These are phyloP conservation scores for Populus hybrid DNA, from an alignment of 441 rosid genomes.

Conservation along the genomic window DNA sequence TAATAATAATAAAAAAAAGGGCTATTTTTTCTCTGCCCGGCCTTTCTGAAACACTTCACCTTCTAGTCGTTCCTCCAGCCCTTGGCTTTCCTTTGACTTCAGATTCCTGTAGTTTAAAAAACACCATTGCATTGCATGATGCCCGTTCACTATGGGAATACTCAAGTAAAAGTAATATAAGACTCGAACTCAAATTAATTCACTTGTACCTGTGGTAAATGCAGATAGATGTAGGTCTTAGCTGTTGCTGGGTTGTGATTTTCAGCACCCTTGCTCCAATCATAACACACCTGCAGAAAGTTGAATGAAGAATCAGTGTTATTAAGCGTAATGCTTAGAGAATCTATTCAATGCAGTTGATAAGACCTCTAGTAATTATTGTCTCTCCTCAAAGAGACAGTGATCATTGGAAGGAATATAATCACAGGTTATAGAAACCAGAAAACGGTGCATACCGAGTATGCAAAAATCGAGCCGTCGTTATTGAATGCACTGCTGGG, in stretches of 20 bases:
- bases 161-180: background rate
- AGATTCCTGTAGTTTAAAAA: conserved; percentile 47
- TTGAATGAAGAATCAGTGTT: conserved; percentile 1
- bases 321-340: background rate
- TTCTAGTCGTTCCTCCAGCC: conserved; percentile 59
- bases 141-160: background rate
- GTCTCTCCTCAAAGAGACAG: background rate
- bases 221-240: conserved; percentile 71
- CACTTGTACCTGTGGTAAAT: conserved; percentile 62
- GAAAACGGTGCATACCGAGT: conserved; percentile 51
- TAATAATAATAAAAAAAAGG: background rate
- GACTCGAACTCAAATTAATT: background rate
- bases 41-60: conserved; percentile 25
- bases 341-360: background rate
- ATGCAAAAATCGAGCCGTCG: conserved; percentile 87
- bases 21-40: background rate
- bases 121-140: background rate
- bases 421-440: background rate
- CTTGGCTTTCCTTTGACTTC: conserved; percentile 92
- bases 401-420: background rate
- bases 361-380: background rate
- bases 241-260: conserved; percentile 95
- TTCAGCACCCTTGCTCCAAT: conserved; percentile 99
- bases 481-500: conserved; percentile 85
- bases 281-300: conserved; percentile 68